Evolutionary conservation across 2,329 filamentous ascomycete species (phyloP), one percentile per base, ranked within the genome.

Genomic region (Blastomyces silverae): DNA sequence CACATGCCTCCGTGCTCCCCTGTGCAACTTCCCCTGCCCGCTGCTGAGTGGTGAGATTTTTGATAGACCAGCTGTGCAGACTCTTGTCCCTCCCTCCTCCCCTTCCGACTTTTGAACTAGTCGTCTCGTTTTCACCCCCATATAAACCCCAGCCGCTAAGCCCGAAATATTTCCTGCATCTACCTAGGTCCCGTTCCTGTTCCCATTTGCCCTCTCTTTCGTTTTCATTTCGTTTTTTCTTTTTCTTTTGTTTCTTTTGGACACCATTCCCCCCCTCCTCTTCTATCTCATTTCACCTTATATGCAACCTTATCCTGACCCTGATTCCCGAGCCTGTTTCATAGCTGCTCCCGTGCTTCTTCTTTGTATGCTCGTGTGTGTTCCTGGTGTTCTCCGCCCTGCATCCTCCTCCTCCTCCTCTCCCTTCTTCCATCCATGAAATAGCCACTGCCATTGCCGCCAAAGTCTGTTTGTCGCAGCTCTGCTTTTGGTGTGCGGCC

Each of bases 401-500:
- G 28, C n/a, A 37, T 31, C 15, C 7, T 58, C 34, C 31, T 55
- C n/a, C n/a, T 11, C 48, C 22, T 31, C 15, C 7, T 58, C 34
- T 20, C 46, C 20, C 37, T 34, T 50, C 34, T 58, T 39, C 52
- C 53, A 31, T 34, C 50, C 22, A 4, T 52, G 22, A 25, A 11
- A 5, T n/a, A 60, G 44, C 64, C 64, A 37, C 25, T 71, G 68
- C 64, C 64, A 65, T 68, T 64, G 66, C 68, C 69, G 67, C 68
- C 66, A 70, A 69, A 69, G 69, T 68, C 70, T 67, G 68, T 71
- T 69, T 62, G 68, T 66, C 69, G 70, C 69, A 72, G 63, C 65
- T 70, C 65, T 57, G 6, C n/a, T 22, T 25, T 58, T 17, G 2
- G 1, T 7, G 28, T 65, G 65, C 66, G 11, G 22, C 22, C 48